Conservation (phyloP, 108 stramenopile species). For the Bacterosira constricta region DNA sequence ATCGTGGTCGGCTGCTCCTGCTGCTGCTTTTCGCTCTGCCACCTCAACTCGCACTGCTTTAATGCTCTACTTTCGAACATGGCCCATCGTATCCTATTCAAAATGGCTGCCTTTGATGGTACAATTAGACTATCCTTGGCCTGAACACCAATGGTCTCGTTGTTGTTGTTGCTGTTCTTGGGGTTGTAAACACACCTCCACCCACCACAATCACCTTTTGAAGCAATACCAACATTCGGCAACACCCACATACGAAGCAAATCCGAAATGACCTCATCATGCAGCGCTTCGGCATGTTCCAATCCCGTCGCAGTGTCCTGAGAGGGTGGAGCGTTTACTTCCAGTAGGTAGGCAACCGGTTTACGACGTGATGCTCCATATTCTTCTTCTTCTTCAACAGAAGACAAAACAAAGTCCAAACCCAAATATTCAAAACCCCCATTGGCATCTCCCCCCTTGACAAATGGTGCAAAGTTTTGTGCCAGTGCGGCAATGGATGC, state of each 20-base stretch:
- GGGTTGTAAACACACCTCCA: constrained; percentile 66
- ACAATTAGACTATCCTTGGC: constrained; percentile 25
- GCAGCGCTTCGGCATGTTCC: constrained; percentile 74
- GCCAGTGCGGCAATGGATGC: constrained; percentile 63
- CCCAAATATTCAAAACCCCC: constrained; percentile 88
- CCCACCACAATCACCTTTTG: constrained; percentile 44
- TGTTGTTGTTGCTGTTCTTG: background rate
- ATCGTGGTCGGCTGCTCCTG: background rate
- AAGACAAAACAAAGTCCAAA: constrained; percentile 81
- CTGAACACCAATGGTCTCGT: background rate
- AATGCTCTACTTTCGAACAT: constrained; percentile 65
- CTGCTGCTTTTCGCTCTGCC: background rate
- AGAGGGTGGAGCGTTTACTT: constrained; percentile 88
- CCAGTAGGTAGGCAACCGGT: constrained; percentile 76
- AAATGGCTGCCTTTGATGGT: constrained; percentile 79
- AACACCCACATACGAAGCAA: constrained; percentile 76
- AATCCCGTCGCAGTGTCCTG: constrained; percentile 89
- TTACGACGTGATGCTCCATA: background rate
- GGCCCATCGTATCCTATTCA: constrained; percentile 85
- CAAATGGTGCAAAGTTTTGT: constrained; percentile 48
- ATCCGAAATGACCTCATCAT: constrained; percentile 80
- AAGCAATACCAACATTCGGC: constrained; percentile 35
- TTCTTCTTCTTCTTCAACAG: constrained; percentile 15
- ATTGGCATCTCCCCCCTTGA: constrained; percentile 75
- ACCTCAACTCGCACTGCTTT: constrained; percentile 18